Evolutionary conservation across 2,329 filamentous ascomycete species (phyloP), one percentile per base, ranked within the genome.

Genomic region (Cadophora gregata): DNA sequence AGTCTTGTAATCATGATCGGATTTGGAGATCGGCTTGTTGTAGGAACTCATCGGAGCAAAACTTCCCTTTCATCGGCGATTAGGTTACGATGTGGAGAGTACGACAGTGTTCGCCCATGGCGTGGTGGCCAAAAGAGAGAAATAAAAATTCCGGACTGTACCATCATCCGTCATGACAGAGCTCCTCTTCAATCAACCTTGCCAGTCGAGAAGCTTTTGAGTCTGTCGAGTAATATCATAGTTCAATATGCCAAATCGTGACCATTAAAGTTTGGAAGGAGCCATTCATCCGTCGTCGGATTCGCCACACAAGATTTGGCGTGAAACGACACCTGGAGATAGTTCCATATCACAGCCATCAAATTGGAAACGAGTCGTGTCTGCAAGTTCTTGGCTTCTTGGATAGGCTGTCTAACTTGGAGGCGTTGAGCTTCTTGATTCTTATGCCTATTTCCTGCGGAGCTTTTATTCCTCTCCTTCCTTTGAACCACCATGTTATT

Each of bases 301-400:
- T 19, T 58, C 55, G 55, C 42, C 55, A 14, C 33, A 25, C n/a
- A 21, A 58, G 14, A 42, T 42, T 25, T 58, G 55, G 55, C 33
- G 33, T 58, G 55, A 58, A 58, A 58, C 55, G 24, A 58, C 16
- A 33, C 31, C 21, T 58, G 31, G 33, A 12, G n/a, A 58, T 42
- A 53, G 25, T 38, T 38, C 31, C n/a, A 36, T 24, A 56, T 36
- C 12, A 6, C 33, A 42, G 31, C 33, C 55, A 24, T 38, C 55
- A 27, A 12, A 38, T 9, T 42, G 31, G 19, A 24, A 58, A 42
- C 21, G 55, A 38, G 21, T 58, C 31, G 33, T 58, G 55, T 38
- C 14, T 31, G 27, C 25, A 51, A 58, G 9, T 27, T 27, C 55
- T 38, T 58, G 55, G 55, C 55, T 25, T 38, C 9, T 14, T 21